Base-by-base conservation (phyloP, 805 yeast genomes). In the Limtongia smithiae region DNA sequence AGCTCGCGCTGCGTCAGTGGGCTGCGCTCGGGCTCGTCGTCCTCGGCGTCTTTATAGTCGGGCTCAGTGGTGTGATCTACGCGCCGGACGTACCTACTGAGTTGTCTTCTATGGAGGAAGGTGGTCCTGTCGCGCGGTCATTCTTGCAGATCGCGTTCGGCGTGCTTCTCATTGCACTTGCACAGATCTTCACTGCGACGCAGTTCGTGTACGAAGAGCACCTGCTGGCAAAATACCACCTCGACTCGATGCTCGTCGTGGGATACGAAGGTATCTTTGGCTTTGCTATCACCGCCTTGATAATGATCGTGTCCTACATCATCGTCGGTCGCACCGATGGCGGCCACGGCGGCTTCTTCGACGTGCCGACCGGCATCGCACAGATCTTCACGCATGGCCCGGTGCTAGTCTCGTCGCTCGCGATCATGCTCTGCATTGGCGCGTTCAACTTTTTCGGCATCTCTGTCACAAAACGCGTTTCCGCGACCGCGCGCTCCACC, bases 171-270 rank as follows among this genome's bases (percentile, higher is more conserved):
- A 75, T 85, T 46, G 64, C 83, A 9, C 47, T 76, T 22, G 93
- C 83, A 6, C 85, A 80, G 58, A 60, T 79, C n/a, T 75, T 83
- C 54, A 80, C 82, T 44, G 93, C 93, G 0, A 67, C 81, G 14
- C 94, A 85, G 63, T 85, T 84, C 65, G 93, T 85, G 2, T 72
- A 80, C 34, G 94, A 85, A 62, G 94, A 85, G 61, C 81, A 80
- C 59, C 73, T 85, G 40, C 67, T 85, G 51, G 65, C 71, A 22
- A 70, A 68, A 48, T 71, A 77, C 58, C 70, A 77, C 12, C 71
- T 85, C 37, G 73, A 73, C 4, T 90, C 93, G 2, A 62, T 83
- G 55, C 72, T 74, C 52, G 70, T 85, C 50, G 93, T 85, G 15
- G 88, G 84, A 34, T 80, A 73, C 54, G 93, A 85, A 66, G 94